phyloP scores from a whole-genome alignment of 2,329 filamentous ascomycete genomes.

The Fusarium protoensiforme region DNA sequence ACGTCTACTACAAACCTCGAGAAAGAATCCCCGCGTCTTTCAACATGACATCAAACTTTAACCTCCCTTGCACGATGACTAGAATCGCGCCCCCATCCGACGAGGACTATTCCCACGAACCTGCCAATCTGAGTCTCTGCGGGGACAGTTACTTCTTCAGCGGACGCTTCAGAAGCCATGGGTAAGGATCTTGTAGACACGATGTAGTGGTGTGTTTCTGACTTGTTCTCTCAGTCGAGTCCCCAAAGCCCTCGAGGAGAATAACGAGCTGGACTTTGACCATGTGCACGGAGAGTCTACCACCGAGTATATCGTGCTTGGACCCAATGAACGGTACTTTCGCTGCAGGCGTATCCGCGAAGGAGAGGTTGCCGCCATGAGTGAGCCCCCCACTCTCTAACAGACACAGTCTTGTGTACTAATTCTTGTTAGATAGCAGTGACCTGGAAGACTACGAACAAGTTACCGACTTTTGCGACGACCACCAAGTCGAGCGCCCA shows the following conservation, averaged over 20 bases:
- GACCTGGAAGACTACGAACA: slow-evolving; percentile 33
- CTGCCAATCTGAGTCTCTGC: slow-evolving; percentile 29
- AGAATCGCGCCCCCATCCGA: background rate
- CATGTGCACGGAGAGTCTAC: slow-evolving; percentile 6
- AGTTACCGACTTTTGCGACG: slow-evolving; percentile 23
- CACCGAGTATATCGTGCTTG: slow-evolving; percentile 34
- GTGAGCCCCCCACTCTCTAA: slow-evolving; percentile 4
- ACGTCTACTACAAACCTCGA: background rate
- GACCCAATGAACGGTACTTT: slow-evolving; percentile 30
- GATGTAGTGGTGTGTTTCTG: background rate
- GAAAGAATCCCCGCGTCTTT: background rate
- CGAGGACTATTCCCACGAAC: slow-evolving; percentile 24
- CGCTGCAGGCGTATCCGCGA: slow-evolving; percentile 28
- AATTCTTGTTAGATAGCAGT: slow-evolving; percentile 14
- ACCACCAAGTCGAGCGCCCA: slow-evolving; percentile 36
- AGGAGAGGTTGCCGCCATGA: slow-evolving; percentile 26
- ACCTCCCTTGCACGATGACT: background rate
- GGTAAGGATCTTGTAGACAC: slow-evolving; percentile 1
- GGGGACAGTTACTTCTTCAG: slow-evolving; percentile 37
- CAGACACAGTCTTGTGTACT: background rate
- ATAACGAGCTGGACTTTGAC: slow-evolving; percentile 8
- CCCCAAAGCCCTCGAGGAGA: background rate
- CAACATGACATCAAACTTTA: background rate
- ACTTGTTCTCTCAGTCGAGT: slow-evolving; percentile 9
- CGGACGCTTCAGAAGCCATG: slow-evolving; percentile 30